Evolutionary conservation across 2,329 filamentous ascomycete genomes (phyloP).

Genomic region (Fusarium sp.): DNA sequence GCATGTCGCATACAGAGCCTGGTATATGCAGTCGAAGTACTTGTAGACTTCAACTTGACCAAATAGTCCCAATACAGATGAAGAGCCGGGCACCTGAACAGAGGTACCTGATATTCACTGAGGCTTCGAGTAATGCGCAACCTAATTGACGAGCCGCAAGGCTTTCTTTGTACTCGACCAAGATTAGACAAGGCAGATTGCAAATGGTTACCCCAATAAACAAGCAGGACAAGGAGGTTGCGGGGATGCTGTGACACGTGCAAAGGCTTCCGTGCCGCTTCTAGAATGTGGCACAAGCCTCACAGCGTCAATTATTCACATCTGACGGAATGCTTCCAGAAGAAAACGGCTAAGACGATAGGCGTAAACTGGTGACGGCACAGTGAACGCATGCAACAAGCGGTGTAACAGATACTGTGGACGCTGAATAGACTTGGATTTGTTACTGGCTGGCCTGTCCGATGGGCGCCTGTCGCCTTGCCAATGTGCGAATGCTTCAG

Average conservation of each 20-base stretch:
- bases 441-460: background rate
- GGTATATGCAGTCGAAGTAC: background rate
- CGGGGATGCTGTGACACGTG: background rate
- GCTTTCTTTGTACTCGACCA: slow-evolving; percentile 15
- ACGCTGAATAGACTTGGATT: background rate
- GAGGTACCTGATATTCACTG: background rate
- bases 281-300: slow-evolving; percentile 26
- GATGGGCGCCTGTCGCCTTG: slow-evolving; percentile 20
- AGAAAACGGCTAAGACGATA: background rate
- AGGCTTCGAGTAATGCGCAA: background rate
- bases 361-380: background rate
- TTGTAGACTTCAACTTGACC: background rate
- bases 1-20: background rate
- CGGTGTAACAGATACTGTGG: slow-evolving; percentile 3
- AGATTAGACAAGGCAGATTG: slow-evolving; percentile 5
- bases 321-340: background rate
- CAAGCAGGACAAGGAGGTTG: background rate
- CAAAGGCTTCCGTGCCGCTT: slow-evolving; percentile 11
- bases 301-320: slow-evolving; percentile 8
- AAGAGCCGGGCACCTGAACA: background rate
- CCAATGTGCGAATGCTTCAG: slow-evolving; percentile 9
- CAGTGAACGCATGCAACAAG: background rate
- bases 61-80: background rate
- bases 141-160: background rate
- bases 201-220: background rate